These are phyloP conservation scores for Myxozyma geophila DNA, from an alignment of 805 yeast species.

Conservation along the genomic window DNA sequence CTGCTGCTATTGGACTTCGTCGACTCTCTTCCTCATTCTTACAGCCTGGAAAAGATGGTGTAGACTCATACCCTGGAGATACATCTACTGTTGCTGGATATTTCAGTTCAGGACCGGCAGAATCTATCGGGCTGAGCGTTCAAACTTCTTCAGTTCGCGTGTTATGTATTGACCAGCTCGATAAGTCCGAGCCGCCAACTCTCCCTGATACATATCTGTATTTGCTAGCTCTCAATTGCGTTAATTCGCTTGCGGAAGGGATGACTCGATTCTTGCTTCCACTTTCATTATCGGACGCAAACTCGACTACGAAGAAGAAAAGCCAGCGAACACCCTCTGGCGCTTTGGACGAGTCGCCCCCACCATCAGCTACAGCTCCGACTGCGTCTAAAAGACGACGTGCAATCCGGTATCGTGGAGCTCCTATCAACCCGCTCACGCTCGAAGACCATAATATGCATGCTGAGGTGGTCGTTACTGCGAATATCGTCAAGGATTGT, in stretches of 20 bases:
- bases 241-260: slow-evolving; percentile 68
- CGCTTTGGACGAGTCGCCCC: background rate
- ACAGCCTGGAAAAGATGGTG: slow-evolving; percentile 9
- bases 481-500: slow-evolving; percentile 37
- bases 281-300: slow-evolving; percentile 43
- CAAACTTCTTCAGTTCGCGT: slow-evolving; percentile 43
- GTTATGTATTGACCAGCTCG: slow-evolving; percentile 73
- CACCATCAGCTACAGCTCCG: background rate
- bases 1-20: slow-evolving; percentile 43
- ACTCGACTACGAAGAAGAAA: slow-evolving; percentile 9
- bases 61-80: slow-evolving; percentile 7
- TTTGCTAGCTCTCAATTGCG: slow-evolving; percentile 59
- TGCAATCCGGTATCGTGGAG: slow-evolving; percentile 31
- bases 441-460: slow-evolving; percentile 33
- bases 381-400: slow-evolving; percentile 5
- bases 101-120: slow-evolving; percentile 17
- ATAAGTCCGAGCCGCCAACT: slow-evolving; percentile 76
- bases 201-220: slow-evolving; percentile 65
- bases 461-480: slow-evolving; percentile 26
- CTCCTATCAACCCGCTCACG: slow-evolving; percentile 34
- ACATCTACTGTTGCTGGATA: slow-evolving; percentile 26
- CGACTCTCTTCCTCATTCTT: slow-evolving; percentile 21
- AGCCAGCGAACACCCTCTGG: background rate
- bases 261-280: slow-evolving; percentile 58
- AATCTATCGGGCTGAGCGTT: slow-evolving; percentile 23